These are phyloP conservation scores for Bipolaris oryzae DNA, from an alignment of 2,329 filamentous ascomycete species.

Conservation along the genomic window DNA sequence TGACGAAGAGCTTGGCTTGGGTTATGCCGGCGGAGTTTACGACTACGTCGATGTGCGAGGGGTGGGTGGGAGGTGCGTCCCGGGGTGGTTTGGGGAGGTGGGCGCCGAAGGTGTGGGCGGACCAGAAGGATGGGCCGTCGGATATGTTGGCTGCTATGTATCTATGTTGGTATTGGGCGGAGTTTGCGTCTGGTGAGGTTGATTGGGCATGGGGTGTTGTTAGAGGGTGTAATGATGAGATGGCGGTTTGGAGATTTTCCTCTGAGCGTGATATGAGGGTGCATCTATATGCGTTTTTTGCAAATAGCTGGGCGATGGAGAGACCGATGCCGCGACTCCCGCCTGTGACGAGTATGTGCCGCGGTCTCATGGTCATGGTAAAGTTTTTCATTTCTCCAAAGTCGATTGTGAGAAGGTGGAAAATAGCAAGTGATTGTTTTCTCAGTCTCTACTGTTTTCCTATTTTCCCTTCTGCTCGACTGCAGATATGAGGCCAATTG, in stretches of 20 bases:
- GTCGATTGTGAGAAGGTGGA: neutral
- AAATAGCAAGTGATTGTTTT: neutral
- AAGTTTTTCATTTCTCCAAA: neutral
- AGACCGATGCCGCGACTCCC: slow-evolving; percentile 49
- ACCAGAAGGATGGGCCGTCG: slow-evolving; percentile 32
- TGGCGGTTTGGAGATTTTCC: slow-evolving; percentile 27
- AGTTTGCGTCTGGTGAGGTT: neutral
- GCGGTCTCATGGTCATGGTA: slow-evolving; percentile 11
- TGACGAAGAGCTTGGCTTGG: slow-evolving; percentile 67
- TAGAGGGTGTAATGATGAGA: slow-evolving; percentile 27
- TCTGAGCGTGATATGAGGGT: slow-evolving; percentile 43
- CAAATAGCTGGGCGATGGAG: slow-evolving; percentile 44
- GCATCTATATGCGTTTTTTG: slow-evolving; percentile 35
- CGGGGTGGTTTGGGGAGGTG: slow-evolving; percentile 9
- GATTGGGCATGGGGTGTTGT: slow-evolving; percentile 3
- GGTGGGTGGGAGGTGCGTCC: neutral
- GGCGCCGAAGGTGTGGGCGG: neutral
- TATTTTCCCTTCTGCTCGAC: too few species aligned
- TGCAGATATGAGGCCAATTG: neutral
- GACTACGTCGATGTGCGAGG: slow-evolving; percentile 57
- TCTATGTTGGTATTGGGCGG: slow-evolving; percentile 16
- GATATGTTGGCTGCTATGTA: slow-evolving; percentile 40
- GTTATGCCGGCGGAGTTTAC: slow-evolving; percentile 81
- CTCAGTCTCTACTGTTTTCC: neutral
- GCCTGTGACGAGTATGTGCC: slow-evolving; percentile 47